phyloP scores from a whole-genome alignment of 2,329 filamentous ascomycete genomes.

The Calycina herbarum region DNA sequence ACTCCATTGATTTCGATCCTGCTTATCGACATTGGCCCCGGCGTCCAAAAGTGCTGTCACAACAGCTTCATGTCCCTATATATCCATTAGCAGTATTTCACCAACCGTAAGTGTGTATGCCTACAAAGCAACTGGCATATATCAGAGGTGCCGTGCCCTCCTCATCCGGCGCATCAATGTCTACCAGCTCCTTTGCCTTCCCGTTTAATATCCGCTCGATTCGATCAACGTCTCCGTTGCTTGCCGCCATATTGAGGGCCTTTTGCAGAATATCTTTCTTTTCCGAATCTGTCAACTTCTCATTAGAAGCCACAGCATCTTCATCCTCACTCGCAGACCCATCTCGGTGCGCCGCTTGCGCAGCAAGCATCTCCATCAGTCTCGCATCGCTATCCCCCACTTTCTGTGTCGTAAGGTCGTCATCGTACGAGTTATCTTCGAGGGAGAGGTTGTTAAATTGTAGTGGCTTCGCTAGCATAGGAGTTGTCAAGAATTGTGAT shows the following conservation, averaged over 20 bases:
- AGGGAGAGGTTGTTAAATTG: constrained; percentile 80
- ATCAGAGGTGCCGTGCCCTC: constrained; percentile 96
- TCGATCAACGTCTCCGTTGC: constrained; percentile 87
- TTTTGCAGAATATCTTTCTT: constrained; percentile 84
- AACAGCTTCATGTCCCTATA: constrained; percentile 81
- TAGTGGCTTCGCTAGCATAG: constrained; percentile 79
- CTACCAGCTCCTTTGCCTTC: constrained; percentile 71
- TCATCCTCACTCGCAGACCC: constrained; percentile 74
- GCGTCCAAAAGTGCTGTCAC: constrained; percentile 81
- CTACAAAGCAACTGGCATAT: constrained; percentile 95
- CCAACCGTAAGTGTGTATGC: constrained; percentile 37
- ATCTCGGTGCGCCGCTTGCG: constrained; percentile 83
- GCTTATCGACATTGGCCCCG: constrained; percentile 85
- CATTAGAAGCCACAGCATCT: constrained; percentile 73
- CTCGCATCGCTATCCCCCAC: constrained; percentile 79
- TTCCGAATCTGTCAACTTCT: constrained; percentile 71
- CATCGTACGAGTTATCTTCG: constrained; percentile 74
- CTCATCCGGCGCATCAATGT: constrained; percentile 85
- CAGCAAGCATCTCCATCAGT: constrained; percentile 93
- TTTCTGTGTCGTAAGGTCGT: constrained; percentile 51
- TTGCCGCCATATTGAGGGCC: constrained; percentile 89
- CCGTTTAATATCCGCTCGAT: constrained; percentile 75
- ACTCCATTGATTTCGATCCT: constrained; percentile 96
- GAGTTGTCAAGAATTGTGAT: constrained; percentile 90
- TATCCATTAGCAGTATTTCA: constrained; percentile 20